Evolutionary conservation across 1,139 yeast species (phyloP).

Genomic region (Lodderomyces elongisporus): DNA sequence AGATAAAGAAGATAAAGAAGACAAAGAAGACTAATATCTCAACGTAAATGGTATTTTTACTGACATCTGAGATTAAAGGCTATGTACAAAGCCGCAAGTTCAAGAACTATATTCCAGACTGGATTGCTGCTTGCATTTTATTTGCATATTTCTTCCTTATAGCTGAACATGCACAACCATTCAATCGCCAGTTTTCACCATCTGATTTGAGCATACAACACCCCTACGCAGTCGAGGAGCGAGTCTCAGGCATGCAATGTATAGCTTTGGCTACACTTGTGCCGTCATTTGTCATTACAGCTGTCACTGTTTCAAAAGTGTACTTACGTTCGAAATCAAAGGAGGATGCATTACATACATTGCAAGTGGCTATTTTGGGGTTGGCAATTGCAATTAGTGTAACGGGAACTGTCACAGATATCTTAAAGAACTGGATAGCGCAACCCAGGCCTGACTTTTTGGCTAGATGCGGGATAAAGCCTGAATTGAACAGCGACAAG

Average conservation of each 20-base stretch:
- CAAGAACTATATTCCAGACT: constrained; percentile 22
- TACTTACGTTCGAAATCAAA: not conserved
- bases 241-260: constrained; percentile 25
- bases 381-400: constrained; percentile 20
- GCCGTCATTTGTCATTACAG: constrained; percentile 14
- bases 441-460: constrained; percentile 78
- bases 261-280: constrained; percentile 16
- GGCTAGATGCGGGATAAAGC: constrained; percentile 56
- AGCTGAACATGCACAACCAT: constrained; percentile 34
- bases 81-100: constrained; percentile 9
- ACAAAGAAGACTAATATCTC: too few relatives aligned
- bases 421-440: constrained; percentile 71
- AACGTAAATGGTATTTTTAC: too few relatives aligned
- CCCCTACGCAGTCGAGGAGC: constrained; percentile 38
- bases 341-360: constrained; percentile 12
- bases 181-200: constrained; percentile 28
- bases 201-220: constrained; percentile 33
- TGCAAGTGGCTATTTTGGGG: constrained; percentile 24
- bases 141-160: constrained; percentile 27
- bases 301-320: constrained; percentile 8
- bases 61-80: too few relatives aligned
- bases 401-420: constrained; percentile 50
- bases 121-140: constrained; percentile 24
- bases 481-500: constrained; percentile 28
- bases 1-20: too few relatives aligned